A percentile compares a stretch with the other conserved stretches of the same genome.
Conservation (phyloP, 371 early-diverging fungal species). For the Mortierella sp. region DNA sequence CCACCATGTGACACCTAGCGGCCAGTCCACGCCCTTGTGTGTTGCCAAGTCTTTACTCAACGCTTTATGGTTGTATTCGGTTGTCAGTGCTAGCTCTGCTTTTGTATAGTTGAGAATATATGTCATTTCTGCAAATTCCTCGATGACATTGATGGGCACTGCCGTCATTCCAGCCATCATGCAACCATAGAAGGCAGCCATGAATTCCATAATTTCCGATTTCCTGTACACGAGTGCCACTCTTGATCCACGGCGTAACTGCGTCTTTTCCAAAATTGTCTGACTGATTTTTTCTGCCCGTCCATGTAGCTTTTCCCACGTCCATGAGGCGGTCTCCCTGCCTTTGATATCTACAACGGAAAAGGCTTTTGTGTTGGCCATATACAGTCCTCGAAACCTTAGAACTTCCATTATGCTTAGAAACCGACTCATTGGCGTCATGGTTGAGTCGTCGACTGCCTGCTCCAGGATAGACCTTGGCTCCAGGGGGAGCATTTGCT, state of each 20-base stretch:
- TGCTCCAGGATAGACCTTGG: slow-evolving; percentile 53
- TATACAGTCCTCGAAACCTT: slow-evolving; percentile 52
- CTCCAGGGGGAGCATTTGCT: slow-evolving; percentile 57
- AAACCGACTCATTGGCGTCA: slow-evolving; percentile 56
- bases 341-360: slow-evolving; percentile 82
- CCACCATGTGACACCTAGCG: slow-evolving; percentile 78
- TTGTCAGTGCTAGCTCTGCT: slow-evolving; percentile 79
- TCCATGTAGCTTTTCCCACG: slow-evolving; percentile 81
- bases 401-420: slow-evolving; percentile 48
- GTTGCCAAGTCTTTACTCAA: slow-evolving; percentile 76
- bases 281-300: slow-evolving; percentile 79
- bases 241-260: slow-evolving; percentile 71
- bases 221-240: slow-evolving; percentile 87
- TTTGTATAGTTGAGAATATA: slow-evolving; percentile 79
- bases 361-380: slow-evolving; percentile 65
- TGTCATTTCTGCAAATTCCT: slow-evolving; percentile 82
- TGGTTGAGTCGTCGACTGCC: slow-evolving; percentile 53
- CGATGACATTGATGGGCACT: slow-evolving; percentile 85
- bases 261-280: slow-evolving; percentile 68
- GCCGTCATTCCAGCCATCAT: slow-evolving; percentile 86
- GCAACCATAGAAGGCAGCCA: slow-evolving; percentile 83
- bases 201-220: slow-evolving; percentile 82
- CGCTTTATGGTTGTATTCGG: slow-evolving; percentile 80
- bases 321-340: slow-evolving; percentile 70
- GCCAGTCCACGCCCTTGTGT: slow-evolving; percentile 71